Evolutionary conservation across 208 protist species (phyloP).

Genomic region (Acanthamoeba triangularis): DNA sequence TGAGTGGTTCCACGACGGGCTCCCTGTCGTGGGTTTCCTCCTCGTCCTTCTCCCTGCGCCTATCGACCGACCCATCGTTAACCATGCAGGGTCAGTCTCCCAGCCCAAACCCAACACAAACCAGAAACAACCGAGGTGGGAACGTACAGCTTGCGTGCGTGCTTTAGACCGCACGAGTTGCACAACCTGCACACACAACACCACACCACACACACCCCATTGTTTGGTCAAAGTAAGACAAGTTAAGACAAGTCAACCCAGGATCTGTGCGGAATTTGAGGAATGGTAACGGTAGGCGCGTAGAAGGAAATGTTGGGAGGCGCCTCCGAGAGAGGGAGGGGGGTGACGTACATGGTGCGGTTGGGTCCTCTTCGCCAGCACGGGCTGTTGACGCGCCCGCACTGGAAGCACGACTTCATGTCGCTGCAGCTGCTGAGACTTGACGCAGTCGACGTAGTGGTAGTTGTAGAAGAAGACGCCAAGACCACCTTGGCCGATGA

Average conservation of each 20-base stretch:
- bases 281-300: not conserved
- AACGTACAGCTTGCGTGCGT: not conserved
- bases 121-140: not conserved
- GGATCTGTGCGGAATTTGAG: not conserved
- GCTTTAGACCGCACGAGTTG: not conserved
- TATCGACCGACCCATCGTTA: not conserved
- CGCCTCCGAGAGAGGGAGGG: too few species aligned
- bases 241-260: not conserved
- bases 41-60: not conserved
- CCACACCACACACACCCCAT: not conserved
- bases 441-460: not conserved
- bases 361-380: constrained; percentile 23
- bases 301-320: not conserved
- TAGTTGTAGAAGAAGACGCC: not conserved
- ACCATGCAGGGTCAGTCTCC: too few species aligned
- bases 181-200: not conserved
- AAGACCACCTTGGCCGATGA: too few species aligned
- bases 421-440: not conserved
- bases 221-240: not conserved
- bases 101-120: not conserved
- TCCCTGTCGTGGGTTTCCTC: not conserved
- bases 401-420: not conserved
- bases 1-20: too few species aligned
- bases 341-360: constrained; percentile 2
- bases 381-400: not conserved